These are phyloP conservation scores for Coniosporium apollinis DNA, from an alignment of 495 filamentous ascomycete genomes.

Conservation along the genomic window DNA sequence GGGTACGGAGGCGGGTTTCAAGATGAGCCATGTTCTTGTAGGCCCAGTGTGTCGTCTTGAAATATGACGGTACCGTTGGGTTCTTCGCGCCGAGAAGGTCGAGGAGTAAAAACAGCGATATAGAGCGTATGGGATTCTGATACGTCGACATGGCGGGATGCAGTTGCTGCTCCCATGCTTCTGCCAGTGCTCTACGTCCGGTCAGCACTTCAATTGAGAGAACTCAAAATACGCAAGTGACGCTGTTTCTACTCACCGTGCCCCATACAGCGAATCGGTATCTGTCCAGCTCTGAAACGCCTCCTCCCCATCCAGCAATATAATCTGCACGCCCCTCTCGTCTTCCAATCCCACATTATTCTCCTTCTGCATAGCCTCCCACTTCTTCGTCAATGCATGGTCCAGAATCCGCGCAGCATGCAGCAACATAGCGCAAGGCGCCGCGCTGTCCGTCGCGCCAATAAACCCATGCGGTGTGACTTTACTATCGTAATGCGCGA, in stretches of 20 bases:
- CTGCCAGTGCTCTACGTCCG: slow-evolving; percentile 43
- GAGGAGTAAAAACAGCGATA: slow-evolving; percentile 81
- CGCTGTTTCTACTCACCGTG: no score
- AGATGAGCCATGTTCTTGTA: slow-evolving; percentile 53
- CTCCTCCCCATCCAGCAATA: slow-evolving; percentile 90
- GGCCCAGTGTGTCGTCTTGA: slow-evolving; percentile 82
- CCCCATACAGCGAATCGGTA: slow-evolving; percentile 72
- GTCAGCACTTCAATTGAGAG: no score
- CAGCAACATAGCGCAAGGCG: slow-evolving; percentile 83
- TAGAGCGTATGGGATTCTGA: slow-evolving; percentile 54
- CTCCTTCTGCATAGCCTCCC: slow-evolving; percentile 50
- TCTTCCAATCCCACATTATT: slow-evolving; percentile 41
- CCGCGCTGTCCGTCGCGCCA: slow-evolving; percentile 84
- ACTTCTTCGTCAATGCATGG: slow-evolving; percentile 58
- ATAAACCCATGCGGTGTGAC: slow-evolving; percentile 74
- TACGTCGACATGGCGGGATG: slow-evolving; percentile 58
- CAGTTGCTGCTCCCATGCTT: slow-evolving; percentile 48
- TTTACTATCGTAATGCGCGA: slow-evolving; percentile 89
- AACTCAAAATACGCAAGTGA: no score
- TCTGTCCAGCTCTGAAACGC: slow-evolving; percentile 67
- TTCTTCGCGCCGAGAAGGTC: slow-evolving; percentile 64
- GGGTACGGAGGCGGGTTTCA: slow-evolving; percentile 50
- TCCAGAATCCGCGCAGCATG: slow-evolving; percentile 71
- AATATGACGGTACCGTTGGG: slow-evolving; percentile 65
- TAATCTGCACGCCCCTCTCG: slow-evolving; percentile 70